A percentile compares a stretch with the other conserved stretches of the same genome.
phyloP scores from a whole-genome alignment of 164 flowering plant species.

The Aristolochia fimbriata region DNA sequence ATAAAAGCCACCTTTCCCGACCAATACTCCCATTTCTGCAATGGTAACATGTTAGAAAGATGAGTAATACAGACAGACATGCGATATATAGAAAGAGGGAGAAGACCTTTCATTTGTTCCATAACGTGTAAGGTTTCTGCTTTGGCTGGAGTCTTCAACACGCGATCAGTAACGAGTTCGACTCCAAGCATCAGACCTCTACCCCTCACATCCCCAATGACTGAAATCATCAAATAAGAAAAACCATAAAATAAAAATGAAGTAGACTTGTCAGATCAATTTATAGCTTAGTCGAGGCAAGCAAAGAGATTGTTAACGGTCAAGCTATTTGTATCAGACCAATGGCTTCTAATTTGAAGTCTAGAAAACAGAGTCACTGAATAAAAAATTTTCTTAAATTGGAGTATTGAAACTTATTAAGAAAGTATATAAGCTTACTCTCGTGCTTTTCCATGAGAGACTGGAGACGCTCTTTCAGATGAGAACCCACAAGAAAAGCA shows the following conservation, averaged over 20 bases:
- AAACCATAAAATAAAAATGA: no score
- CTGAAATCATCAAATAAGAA: constrained; percentile 23
- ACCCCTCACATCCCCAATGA: constrained; percentile 94
- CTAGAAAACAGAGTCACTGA: no score
- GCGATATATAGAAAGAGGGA: not conserved
- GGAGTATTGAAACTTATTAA: not conserved
- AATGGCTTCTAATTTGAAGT: no score
- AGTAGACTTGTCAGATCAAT: no score
- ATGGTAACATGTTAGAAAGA: not conserved
- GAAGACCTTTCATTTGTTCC: constrained; percentile 87
- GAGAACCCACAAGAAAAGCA: constrained; percentile 60
- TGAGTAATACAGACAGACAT: not conserved
- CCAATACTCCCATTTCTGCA: constrained; percentile 69
- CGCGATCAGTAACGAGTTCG: constrained; percentile 79
- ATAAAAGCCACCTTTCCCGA: constrained; percentile 85
- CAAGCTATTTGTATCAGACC: no score
- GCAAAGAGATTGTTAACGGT: no score
- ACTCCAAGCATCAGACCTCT: constrained; percentile 88
- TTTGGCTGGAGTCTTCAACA: constrained; percentile 76
- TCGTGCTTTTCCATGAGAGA: constrained; percentile 67
- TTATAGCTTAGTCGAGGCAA: no score
- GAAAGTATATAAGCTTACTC: constrained; percentile 31
- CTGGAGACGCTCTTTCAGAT: constrained; percentile 61
- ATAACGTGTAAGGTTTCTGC: constrained; percentile 67
- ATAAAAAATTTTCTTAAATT: not conserved